phyloP scores from a whole-genome alignment of 768 basidiomycete species.

The Pisolithus albus region DNA sequence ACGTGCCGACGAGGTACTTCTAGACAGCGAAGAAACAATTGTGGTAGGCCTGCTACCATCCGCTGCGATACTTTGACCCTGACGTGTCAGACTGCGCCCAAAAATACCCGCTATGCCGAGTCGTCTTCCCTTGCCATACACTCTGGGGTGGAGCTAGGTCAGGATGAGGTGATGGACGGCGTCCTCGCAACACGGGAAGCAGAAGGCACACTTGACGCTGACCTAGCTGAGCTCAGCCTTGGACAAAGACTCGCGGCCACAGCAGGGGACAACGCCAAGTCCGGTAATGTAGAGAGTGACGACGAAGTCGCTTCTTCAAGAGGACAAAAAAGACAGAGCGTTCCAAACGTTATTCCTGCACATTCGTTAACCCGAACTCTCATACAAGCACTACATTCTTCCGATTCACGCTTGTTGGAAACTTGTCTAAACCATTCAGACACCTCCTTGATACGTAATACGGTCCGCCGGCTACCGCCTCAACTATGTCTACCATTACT shows the following conservation, averaged over 20 bases:
- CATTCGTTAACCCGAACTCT: conserved; percentile 89
- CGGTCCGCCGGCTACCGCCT: conserved; percentile 79
- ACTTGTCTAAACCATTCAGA: conserved; percentile 84
- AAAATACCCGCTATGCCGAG: conserved; percentile 62
- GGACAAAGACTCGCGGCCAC: conserved; percentile 50
- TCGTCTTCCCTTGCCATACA: conserved; percentile 51
- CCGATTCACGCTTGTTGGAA: conserved; percentile 81
- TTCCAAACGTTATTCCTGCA: conserved; percentile 53
- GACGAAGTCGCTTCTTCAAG: conserved; percentile 28
- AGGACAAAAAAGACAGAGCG: conserved; percentile 15
- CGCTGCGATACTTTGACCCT: neutral
- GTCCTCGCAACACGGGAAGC: conserved; percentile 37
- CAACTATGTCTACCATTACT: conserved; percentile 83
- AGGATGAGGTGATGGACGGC: conserved; percentile 48
- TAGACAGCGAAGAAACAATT: conserved; percentile 16
- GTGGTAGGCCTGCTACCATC: conserved; percentile 11
- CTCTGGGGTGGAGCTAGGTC: conserved; percentile 61
- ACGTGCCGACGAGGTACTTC: conserved; percentile 15
- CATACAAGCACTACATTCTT: conserved; percentile 93
- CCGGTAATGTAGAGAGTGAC: conserved; percentile 36
- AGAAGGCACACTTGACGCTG: conserved; percentile 70
- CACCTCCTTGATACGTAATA: conserved; percentile 73
- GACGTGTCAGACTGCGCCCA: conserved; percentile 36
- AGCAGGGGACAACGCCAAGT: neutral
- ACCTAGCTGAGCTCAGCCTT: conserved; percentile 85